phyloP scores from a whole-genome alignment of 345 rosid genomes.

The Theobroma cacao region DNA sequence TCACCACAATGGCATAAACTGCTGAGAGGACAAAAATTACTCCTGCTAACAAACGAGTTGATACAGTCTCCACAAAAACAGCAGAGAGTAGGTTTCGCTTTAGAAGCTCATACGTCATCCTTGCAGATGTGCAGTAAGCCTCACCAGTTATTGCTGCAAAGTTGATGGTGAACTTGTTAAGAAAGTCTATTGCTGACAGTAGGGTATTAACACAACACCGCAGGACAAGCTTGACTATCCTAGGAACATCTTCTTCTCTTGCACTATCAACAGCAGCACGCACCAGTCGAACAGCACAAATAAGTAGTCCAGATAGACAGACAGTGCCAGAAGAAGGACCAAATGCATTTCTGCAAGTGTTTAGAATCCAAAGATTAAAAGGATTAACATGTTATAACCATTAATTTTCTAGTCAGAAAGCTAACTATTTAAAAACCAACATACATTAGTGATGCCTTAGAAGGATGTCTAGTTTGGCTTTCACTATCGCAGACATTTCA shows the following conservation, averaged over 20 bases:
- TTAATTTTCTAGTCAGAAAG: not conserved
- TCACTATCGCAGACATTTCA: not conserved
- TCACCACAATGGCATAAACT: slow-evolving; percentile 69
- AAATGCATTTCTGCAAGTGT: slow-evolving; percentile 68
- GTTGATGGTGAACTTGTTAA: slow-evolving; percentile 91
- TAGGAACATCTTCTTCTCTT: slow-evolving; percentile 63
- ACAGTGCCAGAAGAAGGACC: slow-evolving; percentile 87
- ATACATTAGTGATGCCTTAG: not conserved
- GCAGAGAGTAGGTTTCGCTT: slow-evolving; percentile 89
- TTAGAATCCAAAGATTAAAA: not conserved
- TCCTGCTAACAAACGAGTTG: slow-evolving; percentile 73
- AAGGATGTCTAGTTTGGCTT: not conserved
- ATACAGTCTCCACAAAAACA: slow-evolving; percentile 82
- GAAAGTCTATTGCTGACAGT: slow-evolving; percentile 63
- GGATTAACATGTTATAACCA: not conserved
- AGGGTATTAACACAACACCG: slow-evolving; percentile 64
- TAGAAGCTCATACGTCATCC: slow-evolving; percentile 86
- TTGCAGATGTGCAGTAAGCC: slow-evolving; percentile 80
- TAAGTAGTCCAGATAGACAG: slow-evolving; percentile 85
- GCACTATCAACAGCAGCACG: slow-evolving; percentile 82
- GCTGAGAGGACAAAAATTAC: slow-evolving; percentile 73
- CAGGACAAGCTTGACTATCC: slow-evolving; percentile 58
- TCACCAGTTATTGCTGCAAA: slow-evolving; percentile 93
- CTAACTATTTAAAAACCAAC: not conserved
- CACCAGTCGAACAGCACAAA: slow-evolving; percentile 64